Evolutionary conservation across 2,329 filamentous ascomycete species (phyloP).

Genomic region (Neonectria neomacrospora): DNA sequence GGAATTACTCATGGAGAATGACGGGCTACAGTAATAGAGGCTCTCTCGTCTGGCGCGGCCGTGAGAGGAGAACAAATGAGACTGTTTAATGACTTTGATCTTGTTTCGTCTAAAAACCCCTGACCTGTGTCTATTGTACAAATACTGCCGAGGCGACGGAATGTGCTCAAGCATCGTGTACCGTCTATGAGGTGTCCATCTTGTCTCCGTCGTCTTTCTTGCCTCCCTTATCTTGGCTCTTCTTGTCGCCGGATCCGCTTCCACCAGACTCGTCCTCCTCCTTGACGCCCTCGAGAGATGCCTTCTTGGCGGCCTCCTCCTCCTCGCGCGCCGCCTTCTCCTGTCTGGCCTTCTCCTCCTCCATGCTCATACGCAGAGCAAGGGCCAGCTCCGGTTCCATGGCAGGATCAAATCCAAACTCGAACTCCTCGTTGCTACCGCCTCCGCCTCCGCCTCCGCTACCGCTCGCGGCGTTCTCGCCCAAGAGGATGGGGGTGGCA

Average conservation of each 20-base stretch:
- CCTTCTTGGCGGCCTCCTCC: conserved; percentile 77
- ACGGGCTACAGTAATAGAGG: conserved; percentile 12
- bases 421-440: conserved; percentile 71
- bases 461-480: conserved; percentile 72
- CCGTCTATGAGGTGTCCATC: conserved; percentile 84
- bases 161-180: conserved; percentile 27
- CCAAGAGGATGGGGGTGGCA: conserved; percentile 87
- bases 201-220: conserved; percentile 77
- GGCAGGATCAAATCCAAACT: conserved; percentile 88
- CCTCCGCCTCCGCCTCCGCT: conserved; percentile 68
- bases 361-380: conserved; percentile 95
- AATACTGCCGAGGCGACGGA: conserved; percentile 47
- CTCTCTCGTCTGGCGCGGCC: conserved; percentile 2
- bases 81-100: conserved; percentile 42
- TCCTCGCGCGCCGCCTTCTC: conserved; percentile 85
- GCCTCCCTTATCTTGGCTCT: conserved; percentile 72
- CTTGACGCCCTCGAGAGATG: conserved; percentile 82
- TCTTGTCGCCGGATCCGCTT: conserved; percentile 73
- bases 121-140: conserved; percentile 49
- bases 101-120: conserved; percentile 44
- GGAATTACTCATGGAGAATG: conserved; percentile 23
- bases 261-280: conserved; percentile 74
- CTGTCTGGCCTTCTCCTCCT: conserved; percentile 95
- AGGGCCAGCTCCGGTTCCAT: conserved; percentile 94
- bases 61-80: conserved; percentile 18